Conservation (phyloP, 2,329 filamentous ascomycete species). For the Bipolaris zeicola region DNA sequence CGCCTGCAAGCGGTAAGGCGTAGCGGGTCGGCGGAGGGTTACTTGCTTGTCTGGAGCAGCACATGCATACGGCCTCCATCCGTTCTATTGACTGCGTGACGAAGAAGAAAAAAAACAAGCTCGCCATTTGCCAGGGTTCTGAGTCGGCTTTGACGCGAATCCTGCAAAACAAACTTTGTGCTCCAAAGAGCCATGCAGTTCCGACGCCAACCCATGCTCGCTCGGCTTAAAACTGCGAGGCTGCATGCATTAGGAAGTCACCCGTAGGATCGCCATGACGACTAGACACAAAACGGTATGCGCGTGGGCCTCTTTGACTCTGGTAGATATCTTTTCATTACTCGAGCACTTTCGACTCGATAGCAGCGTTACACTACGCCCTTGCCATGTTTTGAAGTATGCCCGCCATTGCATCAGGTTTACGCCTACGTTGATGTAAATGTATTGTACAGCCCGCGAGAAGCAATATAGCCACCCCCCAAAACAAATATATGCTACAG, state of each 20-base stretch:
- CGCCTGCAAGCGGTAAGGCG: conserved; percentile 16
- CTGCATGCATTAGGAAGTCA: conserved; percentile 3
- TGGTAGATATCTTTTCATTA: conserved; percentile 7
- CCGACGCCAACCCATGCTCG: conserved; percentile 1
- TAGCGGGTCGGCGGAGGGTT: conserved; percentile 19
- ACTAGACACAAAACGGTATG: not conserved
- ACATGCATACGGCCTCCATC: conserved; percentile 19
- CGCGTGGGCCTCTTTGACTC: conserved; percentile 1
- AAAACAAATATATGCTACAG: conserved; percentile 13
- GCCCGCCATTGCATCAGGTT: conserved; percentile 7
- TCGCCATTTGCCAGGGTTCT: conserved; percentile 12
- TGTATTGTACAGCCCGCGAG: conserved; percentile 5
- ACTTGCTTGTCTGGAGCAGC: conserved; percentile 15
- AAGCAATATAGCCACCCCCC: conserved; percentile 16
- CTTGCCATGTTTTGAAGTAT: conserved; percentile 9
- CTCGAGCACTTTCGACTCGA: conserved; percentile 8
- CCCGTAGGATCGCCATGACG: conserved; percentile 3
- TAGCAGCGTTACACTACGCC: conserved; percentile 1
- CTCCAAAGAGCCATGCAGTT: not conserved
- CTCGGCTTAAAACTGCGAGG: not conserved
- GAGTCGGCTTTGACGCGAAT: conserved; percentile 8
- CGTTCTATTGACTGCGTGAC: conserved; percentile 17
- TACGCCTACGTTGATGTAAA: conserved; percentile 8
- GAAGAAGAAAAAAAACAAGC: conserved; percentile 18
- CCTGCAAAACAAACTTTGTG: conserved; percentile 13